Conservation (phyloP, 306 rosid species). For the Vigna hirtella region DNA sequence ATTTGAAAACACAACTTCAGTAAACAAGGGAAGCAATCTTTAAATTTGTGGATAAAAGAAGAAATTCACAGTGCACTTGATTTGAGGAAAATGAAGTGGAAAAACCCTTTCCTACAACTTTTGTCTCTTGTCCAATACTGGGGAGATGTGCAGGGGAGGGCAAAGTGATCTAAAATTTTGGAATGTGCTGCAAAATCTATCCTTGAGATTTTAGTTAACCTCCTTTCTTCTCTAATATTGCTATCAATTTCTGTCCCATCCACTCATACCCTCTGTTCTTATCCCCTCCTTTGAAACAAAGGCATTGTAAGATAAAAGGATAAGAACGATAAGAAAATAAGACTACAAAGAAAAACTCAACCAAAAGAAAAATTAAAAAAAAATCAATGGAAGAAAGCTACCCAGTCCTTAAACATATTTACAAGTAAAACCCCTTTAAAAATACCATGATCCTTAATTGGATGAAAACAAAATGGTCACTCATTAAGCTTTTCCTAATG, state of each 20-base stretch:
- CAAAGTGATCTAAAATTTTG: background rate
- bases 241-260: background rate
- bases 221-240: background rate
- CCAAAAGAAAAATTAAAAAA: background rate
- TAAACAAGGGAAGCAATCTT: background rate
- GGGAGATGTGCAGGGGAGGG: background rate
- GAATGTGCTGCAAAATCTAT: background rate
- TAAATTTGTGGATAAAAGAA: background rate
- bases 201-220: background rate
- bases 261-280: background rate
- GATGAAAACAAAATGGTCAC: background rate
- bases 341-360: background rate
- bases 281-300: background rate
- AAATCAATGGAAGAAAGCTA: background rate
- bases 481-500: background rate
- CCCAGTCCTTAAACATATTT: background rate
- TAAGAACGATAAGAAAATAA: background rate
- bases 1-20: slow-evolving; percentile 3
- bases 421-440: background rate
- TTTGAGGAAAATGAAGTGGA: background rate
- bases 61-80: background rate
- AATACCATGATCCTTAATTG: background rate
- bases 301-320: background rate
- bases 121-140: background rate
- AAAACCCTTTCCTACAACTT: background rate